Base-by-base conservation (phyloP, 805 yeast species). In the Saccharomycopsis schoenii region DNA sequence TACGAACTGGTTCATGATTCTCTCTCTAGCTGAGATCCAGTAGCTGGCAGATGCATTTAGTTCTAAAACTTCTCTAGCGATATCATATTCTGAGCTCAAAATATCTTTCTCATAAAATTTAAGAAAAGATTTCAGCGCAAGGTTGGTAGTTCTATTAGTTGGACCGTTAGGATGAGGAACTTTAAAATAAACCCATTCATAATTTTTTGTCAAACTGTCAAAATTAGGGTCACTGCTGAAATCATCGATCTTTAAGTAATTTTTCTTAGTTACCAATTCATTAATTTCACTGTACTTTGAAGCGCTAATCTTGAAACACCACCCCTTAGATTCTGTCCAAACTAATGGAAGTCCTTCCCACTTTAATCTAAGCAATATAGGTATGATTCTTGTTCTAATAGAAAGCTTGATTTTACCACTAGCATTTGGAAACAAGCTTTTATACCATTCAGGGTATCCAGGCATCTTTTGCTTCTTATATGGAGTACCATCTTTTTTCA, bases 381-480 rank as follows among this genome's bases (percentile, higher is more conserved):
- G 93, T 0, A 96, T 82, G 3, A 84, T 74, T 65, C 98, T 76
- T 0, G 96, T 79, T 59, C 89, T 80, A 1, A 88, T 81, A 0
- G 94, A 83, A 14, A 94, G 72, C 42, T 77, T 81, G 67, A 89
- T 77, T 21, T 71, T 62, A 2, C 73, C 71, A 5, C 66, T 63
- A 12, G 76, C 72, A 10, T 72, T 66, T 0, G 77, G 73, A 65
- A 76, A 75, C 56, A 83, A 66, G 14, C 83, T 84, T 62, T 87
- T 81, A 71, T 89, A 96, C 99, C 99, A 94, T 66, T 86, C 86
- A 0, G 99, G 99, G 67, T 79, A 89, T 0, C 97, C 98, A 0
- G 96, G 96, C 56, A 89, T 69, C 67, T 82, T 90, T 71, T 89
- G 96, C 29, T 81, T 83, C 60, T 89, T 88, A 25, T 75, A 79